phyloP scores from a whole-genome alignment of 2,329 filamentous ascomycete genomes.

The Penicillium hordei region DNA sequence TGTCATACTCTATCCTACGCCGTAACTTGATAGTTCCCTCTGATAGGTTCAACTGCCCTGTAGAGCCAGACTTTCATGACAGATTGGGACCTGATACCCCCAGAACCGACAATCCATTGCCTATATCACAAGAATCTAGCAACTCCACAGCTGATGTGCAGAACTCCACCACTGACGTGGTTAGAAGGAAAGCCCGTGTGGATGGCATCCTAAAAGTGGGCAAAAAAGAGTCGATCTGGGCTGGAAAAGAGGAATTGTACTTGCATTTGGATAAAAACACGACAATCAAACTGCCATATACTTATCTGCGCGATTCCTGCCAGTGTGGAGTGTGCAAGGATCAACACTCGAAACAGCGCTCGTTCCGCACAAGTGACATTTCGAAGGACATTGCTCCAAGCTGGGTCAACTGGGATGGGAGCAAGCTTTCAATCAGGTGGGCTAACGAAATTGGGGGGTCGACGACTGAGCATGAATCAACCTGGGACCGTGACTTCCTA shows the following conservation, averaged over 20 bases:
- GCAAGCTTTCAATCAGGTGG: conserved; percentile 62
- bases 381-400: conserved; percentile 49
- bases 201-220: not conserved
- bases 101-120: too few relatives aligned
- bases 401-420: conserved; percentile 36
- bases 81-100: not conserved
- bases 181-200: not conserved
- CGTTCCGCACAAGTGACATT: conserved; percentile 65
- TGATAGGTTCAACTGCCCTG: conserved; percentile 2
- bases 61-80: not conserved
- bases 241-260: conserved; percentile 3
- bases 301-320: conserved; percentile 56
- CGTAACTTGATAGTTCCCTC: conserved; percentile 16
- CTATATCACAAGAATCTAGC: not conserved
- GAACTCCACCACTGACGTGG: not conserved
- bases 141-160: not conserved
- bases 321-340: conserved; percentile 56
- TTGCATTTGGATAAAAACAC: not conserved
- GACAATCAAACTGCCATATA: conserved; percentile 7
- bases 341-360: conserved; percentile 60
- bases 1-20: not conserved
- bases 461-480: conserved; percentile 43
- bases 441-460: conserved; percentile 53
- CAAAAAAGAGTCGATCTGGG: not conserved
- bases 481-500: conserved; percentile 24